A percentile compares a stretch with the other conserved stretches of the same genome.
Conservation (phyloP, 2,329 filamentous ascomycete genomes). For the Dactylellina drechsleri region DNA sequence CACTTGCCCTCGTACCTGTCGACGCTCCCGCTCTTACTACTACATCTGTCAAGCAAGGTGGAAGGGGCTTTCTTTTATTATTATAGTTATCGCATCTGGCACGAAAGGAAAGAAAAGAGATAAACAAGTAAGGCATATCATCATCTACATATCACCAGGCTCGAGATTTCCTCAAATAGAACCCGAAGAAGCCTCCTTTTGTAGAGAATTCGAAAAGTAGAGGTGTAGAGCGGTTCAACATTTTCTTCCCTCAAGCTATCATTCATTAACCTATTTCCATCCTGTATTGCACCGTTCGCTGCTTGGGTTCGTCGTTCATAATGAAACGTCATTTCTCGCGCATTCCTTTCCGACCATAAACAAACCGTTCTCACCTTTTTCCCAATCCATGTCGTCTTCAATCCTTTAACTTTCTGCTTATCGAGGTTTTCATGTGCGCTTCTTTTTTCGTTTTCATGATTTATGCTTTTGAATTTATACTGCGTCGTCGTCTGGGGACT, state of each 20-base stretch:
- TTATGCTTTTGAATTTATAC: constrained; percentile 18
- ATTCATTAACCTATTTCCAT: constrained; percentile 25
- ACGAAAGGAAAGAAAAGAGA: constrained; percentile 24
- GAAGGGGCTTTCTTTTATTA: constrained; percentile 29
- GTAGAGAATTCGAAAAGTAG: constrained; percentile 10
- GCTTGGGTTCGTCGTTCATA: constrained; percentile 32
- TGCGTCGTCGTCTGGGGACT: constrained; percentile 25
- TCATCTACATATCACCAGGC: too few relatives aligned
- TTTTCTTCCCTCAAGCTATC: constrained; percentile 30
- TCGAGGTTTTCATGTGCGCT: neutral
- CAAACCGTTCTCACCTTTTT: constrained; percentile 24
- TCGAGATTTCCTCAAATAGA: constrained; percentile 8
- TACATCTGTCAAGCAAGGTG: constrained; percentile 55
- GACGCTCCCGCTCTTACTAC: constrained; percentile 45
- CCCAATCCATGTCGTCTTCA: neutral
- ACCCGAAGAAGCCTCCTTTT: constrained; percentile 11
- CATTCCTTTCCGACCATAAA: constrained; percentile 46
- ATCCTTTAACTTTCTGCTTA: neutral
- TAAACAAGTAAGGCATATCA: too few relatives aligned
- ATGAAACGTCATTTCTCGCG: constrained; percentile 27
- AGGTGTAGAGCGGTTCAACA: constrained; percentile 39
- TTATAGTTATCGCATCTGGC: constrained; percentile 31
- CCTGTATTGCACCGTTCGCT: constrained; percentile 42
- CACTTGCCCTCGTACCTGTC: constrained; percentile 55
- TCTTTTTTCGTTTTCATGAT: constrained; percentile 6